phyloP scores from a whole-genome alignment of 257 asterid genomes.

The Anisodus tanguticus region DNA sequence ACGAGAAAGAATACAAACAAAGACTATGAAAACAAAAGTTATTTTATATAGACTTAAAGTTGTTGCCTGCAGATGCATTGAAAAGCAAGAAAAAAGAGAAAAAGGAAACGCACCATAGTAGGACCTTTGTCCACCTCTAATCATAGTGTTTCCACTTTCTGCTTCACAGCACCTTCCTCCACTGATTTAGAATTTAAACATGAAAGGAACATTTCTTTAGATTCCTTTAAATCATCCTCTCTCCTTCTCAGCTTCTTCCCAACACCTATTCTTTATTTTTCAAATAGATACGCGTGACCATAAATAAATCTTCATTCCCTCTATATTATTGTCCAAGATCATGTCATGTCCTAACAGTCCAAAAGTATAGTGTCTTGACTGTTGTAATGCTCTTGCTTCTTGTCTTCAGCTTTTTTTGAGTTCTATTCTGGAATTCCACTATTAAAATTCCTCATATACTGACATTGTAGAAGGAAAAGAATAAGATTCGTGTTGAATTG shows the following conservation, averaged over 20 bases:
- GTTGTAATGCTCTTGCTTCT: conserved; percentile 5
- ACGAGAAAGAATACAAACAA: neutral
- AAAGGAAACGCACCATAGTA: neutral
- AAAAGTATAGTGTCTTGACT: neutral
- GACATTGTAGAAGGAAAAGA: neutral
- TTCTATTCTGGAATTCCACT: neutral
- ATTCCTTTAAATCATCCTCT: conserved; percentile 3
- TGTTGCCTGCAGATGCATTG: neutral
- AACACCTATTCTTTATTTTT: neutral
- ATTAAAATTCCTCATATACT: neutral
- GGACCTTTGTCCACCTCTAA: neutral
- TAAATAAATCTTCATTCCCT: neutral
- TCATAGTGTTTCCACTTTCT: conserved; percentile 6
- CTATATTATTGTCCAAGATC: conserved; percentile 22
- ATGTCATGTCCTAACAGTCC: neutral
- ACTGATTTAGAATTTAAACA: neutral
- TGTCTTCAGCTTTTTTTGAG: neutral
- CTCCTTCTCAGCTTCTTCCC: conserved; percentile 1
- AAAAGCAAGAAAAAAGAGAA: neutral
- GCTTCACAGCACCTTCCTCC: conserved; percentile 6
- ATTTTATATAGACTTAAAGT: neutral
- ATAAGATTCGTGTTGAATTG: neutral
- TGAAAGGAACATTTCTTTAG: neutral
- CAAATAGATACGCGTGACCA: neutral
- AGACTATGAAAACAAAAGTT: neutral